Evolutionary conservation across 495 filamentous ascomycete species (phyloP).

Genomic region (Hypoxylon subgilvum): DNA sequence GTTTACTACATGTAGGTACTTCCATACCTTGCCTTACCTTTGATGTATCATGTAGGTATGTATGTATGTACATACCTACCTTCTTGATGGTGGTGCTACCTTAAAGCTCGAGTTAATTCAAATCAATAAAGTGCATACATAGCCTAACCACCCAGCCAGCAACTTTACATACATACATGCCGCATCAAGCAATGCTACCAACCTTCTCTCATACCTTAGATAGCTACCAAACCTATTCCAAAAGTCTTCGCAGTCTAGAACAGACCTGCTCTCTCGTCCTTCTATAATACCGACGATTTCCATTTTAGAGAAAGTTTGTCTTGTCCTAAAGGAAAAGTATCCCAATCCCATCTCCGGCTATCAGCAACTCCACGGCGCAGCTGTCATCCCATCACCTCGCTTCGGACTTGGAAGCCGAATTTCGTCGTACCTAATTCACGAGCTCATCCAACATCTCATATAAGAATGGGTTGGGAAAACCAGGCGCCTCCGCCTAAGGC

Average conservation of each 20-base stretch:
- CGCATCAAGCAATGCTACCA: slow-evolving; percentile 5
- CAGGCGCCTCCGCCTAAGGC: slow-evolving; percentile 13
- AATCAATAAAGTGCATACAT: not conserved
- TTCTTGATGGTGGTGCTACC: too few relatives aligned
- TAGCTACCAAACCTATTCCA: too few relatives aligned
- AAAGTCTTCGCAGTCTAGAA: not conserved
- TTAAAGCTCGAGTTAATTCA: too few relatives aligned
- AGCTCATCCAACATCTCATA: slow-evolving; percentile 17
- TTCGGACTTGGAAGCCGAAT: slow-evolving; percentile 19
- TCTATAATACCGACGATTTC: too few relatives aligned
- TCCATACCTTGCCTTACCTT: not conserved
- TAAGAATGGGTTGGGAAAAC: slow-evolving; percentile 40
- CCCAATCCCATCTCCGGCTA: slow-evolving; percentile 12
- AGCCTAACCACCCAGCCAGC: not conserved
- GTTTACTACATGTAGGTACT: not conserved
- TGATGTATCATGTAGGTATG: not conserved
- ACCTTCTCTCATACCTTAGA: slow-evolving; percentile 1
- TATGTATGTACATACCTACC: too few relatives aligned
- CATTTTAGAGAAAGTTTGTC: too few relatives aligned
- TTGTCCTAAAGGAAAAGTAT: slow-evolving; percentile 1
- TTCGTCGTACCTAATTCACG: slow-evolving; percentile 6
- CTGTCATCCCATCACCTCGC: not conserved
- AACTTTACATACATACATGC: slow-evolving; percentile 1
- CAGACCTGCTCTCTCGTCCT: slow-evolving; percentile 2
- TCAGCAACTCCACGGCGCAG: slow-evolving; percentile 24